These are phyloP conservation scores for Blumeria hordei DNA, from an alignment of 2,329 filamentous ascomycete genomes.

Conservation along the genomic window DNA sequence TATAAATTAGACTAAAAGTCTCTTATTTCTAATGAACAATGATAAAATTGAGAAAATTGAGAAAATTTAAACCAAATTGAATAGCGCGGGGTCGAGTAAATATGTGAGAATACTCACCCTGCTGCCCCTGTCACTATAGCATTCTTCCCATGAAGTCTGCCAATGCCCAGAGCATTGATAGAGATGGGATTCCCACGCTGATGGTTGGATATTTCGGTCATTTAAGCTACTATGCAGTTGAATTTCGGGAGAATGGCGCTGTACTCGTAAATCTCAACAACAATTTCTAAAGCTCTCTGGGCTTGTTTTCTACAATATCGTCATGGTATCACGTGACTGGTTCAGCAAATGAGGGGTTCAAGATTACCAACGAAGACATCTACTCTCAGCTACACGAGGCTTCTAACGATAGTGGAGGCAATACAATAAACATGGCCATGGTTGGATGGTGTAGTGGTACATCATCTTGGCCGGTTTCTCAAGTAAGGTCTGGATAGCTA, in stretches of 20 bases:
- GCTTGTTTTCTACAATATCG: background rate
- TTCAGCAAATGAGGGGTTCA: too few relatives aligned
- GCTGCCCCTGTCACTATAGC: conserved; percentile 41
- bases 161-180: conserved; percentile 16
- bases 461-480: too few relatives aligned
- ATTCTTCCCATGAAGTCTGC: conserved; percentile 16
- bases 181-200: conserved; percentile 8
- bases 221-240: background rate
- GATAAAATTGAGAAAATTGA: background rate
- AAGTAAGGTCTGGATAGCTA: too few relatives aligned
- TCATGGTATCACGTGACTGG: background rate
- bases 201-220: conserved; percentile 2
- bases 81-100: background rate
- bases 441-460: too few relatives aligned
- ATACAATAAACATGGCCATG: too few relatives aligned
- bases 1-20: too few relatives aligned
- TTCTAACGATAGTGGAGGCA: too few relatives aligned
- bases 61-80: conserved; percentile 1
- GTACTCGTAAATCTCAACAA: background rate
- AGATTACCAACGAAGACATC: too few relatives aligned
- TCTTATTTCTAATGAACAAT: too few relatives aligned
- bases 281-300: background rate
- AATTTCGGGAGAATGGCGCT: background rate
- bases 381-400: too few relatives aligned
- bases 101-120: conserved; percentile 24